Percentiles rank a stretch among this genome's conserved stretches.
Evolutionary conservation across 805 yeast species (phyloP).

Genomic region (Blastobotrys peoriensis): DNA sequence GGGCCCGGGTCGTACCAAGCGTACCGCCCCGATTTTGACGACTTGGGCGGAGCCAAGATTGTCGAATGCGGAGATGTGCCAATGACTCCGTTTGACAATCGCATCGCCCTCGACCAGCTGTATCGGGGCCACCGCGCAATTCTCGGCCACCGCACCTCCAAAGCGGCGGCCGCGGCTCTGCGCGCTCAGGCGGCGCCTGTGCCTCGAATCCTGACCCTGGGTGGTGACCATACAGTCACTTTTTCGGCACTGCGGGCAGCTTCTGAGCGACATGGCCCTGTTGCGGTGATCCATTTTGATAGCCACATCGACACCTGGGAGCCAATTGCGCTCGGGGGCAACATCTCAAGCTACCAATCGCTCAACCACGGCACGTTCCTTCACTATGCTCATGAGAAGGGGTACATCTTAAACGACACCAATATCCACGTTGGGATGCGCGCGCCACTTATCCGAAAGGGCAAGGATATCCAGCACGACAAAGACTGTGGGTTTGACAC

Average conservation of each 20-base stretch:
- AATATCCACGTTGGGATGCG: conserved; percentile 60
- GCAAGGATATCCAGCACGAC: conserved; percentile 54
- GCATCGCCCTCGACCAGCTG: conserved; percentile 53
- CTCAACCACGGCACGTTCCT: conserved; percentile 65
- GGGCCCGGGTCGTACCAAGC: conserved; percentile 11
- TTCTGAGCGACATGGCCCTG: conserved; percentile 50
- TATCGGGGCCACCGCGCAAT: conserved; percentile 43
- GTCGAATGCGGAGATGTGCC: conserved; percentile 67
- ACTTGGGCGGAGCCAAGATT: conserved; percentile 48
- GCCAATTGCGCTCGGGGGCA: conserved; percentile 59
- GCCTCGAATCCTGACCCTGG: conserved; percentile 60
- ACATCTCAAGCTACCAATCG: conserved; percentile 49
- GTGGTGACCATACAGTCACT: conserved; percentile 76
- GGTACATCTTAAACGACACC: conserved; percentile 43
- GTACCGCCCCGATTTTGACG: conserved; percentile 59
- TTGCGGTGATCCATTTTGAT: conserved; percentile 67
- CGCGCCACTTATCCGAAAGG: conserved; percentile 48
- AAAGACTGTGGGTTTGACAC: conserved; percentile 54
- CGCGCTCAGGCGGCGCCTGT: conserved; percentile 35
- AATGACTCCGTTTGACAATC: conserved; percentile 57
- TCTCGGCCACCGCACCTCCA: conserved; percentile 22
- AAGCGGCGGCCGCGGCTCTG: conserved; percentile 19
- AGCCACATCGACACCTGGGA: conserved; percentile 69
- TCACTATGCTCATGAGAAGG: conserved; percentile 65
- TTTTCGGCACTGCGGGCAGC: conserved; percentile 63